These are phyloP conservation scores for Phialocephala sp. DNA, from an alignment of 2,329 filamentous ascomycete genomes.

Conservation along the genomic window DNA sequence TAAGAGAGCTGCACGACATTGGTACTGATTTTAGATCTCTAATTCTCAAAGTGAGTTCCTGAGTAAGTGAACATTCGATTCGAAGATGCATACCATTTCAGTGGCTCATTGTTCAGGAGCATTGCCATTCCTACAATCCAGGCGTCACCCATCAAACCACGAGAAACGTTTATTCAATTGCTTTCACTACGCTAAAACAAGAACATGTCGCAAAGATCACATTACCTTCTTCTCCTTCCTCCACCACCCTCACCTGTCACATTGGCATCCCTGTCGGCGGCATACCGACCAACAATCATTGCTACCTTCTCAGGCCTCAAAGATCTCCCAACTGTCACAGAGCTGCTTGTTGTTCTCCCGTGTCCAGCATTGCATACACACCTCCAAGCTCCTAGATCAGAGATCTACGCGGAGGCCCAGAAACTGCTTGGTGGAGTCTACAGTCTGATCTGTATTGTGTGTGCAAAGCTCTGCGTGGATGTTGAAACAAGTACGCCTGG, in stretches of 20 bases:
- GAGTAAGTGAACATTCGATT: constrained; percentile 1
- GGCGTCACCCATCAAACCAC: background rate
- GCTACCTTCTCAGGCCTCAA: constrained; percentile 58
- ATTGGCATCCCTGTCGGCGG: constrained; percentile 57
- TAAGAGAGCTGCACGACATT: no score
- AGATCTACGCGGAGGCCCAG: constrained; percentile 71
- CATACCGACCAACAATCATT: constrained; percentile 65
- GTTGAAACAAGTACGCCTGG: constrained; percentile 69
- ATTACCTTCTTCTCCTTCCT: constrained; percentile 67
- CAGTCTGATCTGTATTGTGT: constrained; percentile 75
- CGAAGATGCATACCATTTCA: background rate
- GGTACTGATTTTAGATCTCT: no score
- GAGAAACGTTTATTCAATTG: background rate
- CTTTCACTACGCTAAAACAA: background rate
- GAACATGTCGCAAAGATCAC: constrained; percentile 37
- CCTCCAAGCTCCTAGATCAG: constrained; percentile 56
- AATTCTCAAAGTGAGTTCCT: background rate
- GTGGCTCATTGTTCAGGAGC: background rate
- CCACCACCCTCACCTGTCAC: constrained; percentile 63
- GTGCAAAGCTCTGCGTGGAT: constrained; percentile 60
- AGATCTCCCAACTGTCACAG: constrained; percentile 41
- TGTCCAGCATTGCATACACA: constrained; percentile 60
- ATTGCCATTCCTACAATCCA: background rate
- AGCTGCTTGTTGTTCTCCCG: constrained; percentile 59
- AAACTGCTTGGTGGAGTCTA: constrained; percentile 79